Evolutionary conservation across 2,329 filamentous ascomycete species (phyloP).

Genomic region (Calonectria montana): DNA sequence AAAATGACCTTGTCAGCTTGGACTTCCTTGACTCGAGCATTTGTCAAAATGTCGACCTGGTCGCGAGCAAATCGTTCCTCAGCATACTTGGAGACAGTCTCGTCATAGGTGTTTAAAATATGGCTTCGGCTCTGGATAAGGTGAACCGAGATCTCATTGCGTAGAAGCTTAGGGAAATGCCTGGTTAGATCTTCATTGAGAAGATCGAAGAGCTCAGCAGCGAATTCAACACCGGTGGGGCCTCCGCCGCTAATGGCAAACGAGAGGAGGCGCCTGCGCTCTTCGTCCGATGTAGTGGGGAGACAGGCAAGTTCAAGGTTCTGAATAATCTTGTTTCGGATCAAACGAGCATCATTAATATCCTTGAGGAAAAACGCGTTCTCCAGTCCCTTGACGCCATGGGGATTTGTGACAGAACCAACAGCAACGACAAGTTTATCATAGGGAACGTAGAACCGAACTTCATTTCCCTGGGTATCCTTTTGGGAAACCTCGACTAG

Average conservation of each 20-base stretch:
- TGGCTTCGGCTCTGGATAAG: conserved; percentile 94
- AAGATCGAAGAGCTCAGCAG: conserved; percentile 94
- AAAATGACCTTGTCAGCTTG: conserved; percentile 86
- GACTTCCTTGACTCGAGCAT: conserved; percentile 93
- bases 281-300: conserved; percentile 91
- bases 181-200: conserved; percentile 91
- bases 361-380: conserved; percentile 96
- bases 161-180: conserved; percentile 88
- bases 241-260: conserved; percentile 97
- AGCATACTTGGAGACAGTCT: conserved; percentile 90
- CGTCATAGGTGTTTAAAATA: conserved; percentile 98
- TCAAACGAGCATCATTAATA: conserved; percentile 89
- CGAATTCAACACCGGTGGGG: conserved; percentile 97
- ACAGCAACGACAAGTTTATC: conserved; percentile 96
- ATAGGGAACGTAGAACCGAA: conserved; percentile 93
- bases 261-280: conserved; percentile 86
- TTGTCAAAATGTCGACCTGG: conserved; percentile 90
- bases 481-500: conserved; percentile 86
- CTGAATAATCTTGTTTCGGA: conserved; percentile 87
- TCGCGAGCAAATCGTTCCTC: conserved; percentile 93
- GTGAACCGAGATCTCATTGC: conserved; percentile 98
- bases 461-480: conserved; percentile 77
- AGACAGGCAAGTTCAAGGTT: conserved; percentile 93
- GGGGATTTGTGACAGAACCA: conserved; percentile 91
- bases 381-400: conserved; percentile 94